Evolutionary conservation across 1,139 yeast genomes (phyloP).

Genomic region (Tardiomyces digboiensis): DNA sequence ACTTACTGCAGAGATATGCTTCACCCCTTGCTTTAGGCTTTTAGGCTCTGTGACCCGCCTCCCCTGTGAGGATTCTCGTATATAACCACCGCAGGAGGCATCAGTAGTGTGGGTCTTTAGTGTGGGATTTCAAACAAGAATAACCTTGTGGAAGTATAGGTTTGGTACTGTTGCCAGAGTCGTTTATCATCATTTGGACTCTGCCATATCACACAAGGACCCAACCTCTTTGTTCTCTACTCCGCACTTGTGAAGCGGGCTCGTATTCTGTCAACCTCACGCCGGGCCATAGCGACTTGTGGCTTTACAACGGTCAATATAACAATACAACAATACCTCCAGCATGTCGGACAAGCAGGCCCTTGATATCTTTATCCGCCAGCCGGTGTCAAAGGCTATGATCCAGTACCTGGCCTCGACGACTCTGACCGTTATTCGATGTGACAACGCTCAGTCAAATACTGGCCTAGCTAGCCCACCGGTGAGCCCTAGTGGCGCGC

Average conservation of each 20-base stretch:
- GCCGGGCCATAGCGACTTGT: no score
- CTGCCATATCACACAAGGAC: no score
- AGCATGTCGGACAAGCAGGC: conserved; percentile 44
- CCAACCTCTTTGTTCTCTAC: no score
- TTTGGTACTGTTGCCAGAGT: no score
- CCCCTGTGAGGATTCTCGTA: background rate
- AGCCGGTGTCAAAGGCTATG: conserved; percentile 74
- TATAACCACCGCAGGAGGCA: background rate
- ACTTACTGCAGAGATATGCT: background rate
- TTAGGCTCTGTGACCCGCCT: background rate
- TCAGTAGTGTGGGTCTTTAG: no score
- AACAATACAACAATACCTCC: no score
- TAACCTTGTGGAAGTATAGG: no score
- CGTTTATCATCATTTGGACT: no score
- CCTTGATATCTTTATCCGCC: conserved; percentile 61
- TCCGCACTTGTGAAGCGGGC: no score
- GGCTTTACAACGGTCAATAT: no score
- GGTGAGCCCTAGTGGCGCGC: conserved; percentile 8
- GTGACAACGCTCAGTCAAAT: conserved; percentile 23
- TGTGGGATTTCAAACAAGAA: no score
- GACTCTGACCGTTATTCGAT: conserved; percentile 67
- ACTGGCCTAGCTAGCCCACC: conserved; percentile 17
- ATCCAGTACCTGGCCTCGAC: conserved; percentile 70
- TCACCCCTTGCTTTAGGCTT: background rate
- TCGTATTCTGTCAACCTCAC: no score